Conservation (phyloP, 2,329 filamentous ascomycete genomes). For the Aspergillus eucalypticola region DNA sequence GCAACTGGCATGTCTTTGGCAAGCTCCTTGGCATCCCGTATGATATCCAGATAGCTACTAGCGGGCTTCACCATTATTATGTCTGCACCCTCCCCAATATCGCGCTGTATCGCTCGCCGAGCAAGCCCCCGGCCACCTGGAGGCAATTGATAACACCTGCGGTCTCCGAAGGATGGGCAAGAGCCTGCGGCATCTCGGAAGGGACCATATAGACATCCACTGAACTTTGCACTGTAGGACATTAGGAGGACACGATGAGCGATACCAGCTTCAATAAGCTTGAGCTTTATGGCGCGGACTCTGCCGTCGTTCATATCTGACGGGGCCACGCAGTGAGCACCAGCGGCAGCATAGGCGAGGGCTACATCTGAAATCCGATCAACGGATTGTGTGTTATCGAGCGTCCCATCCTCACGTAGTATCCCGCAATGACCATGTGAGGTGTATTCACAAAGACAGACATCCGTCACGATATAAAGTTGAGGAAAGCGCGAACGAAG, state of each 20-base stretch:
- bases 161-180: conserved; percentile 85
- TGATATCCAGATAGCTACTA: conserved; percentile 93
- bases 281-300: conserved; percentile 95
- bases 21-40: conserved; percentile 93
- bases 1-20: conserved; percentile 89
- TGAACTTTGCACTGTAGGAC: conserved; percentile 98
- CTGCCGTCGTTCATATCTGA: conserved; percentile 99
- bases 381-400: conserved; percentile 92
- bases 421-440: conserved; percentile 98
- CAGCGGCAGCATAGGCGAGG: conserved; percentile 92
- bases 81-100: conserved; percentile 91
- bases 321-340: conserved; percentile 93
- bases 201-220: conserved; percentile 91
- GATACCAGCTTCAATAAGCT: conserved; percentile 91
- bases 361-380: conserved; percentile 97
- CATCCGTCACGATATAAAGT: conserved; percentile 87
- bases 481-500: conserved; percentile 83
- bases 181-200: conserved; percentile 97
- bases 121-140: conserved; percentile 89
- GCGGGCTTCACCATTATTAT: conserved; percentile 99
- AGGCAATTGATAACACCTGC: conserved; percentile 94
- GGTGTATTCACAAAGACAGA: conserved; percentile 98
- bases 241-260: conserved; percentile 89
- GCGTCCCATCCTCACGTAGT: conserved; percentile 82
- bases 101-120: conserved; percentile 81